Evolutionary conservation across 169 alveolate species (phyloP), one percentile per base, ranked within the genome.

Genomic region (Plasmodium knowlesi): DNA sequence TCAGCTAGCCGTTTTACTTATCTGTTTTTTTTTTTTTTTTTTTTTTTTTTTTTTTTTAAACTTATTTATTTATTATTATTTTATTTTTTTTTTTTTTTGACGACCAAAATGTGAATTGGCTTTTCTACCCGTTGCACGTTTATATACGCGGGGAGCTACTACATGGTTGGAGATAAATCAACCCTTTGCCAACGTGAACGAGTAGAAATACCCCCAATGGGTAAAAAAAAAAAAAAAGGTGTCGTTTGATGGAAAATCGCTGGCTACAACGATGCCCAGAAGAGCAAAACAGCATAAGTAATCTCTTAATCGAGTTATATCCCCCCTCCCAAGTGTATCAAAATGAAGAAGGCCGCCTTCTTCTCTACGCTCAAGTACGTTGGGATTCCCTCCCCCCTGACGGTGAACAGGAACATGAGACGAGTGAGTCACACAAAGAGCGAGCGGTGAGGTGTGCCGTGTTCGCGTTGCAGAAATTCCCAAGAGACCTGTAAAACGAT

Each of bases 351-450:
- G 76, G 76, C 34, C n/a, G 37, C 76, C 41, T 67, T 67, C 76
- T 67, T 67, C 76, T 67, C 76, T n/a, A 67, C 76, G 4, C 41
- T 67, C 19, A 67, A 67, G 5, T 67, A 67, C 76, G 76, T 67
- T 6, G 3, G 34, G 30, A 10, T 67, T 19, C 76, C 76, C 37
- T 22, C 76, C 76, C 76, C 76, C 41, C 12, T 67, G 76, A 67
- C 76, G 14, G n/a, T 67, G 19, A 67, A 67, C 76, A 67, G 76
- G 41, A 67, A 67, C 76, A 67, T 67, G 76, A 67, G 76, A 67
- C 30, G 76, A 25, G 76, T 67, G 37, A 67, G 76, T 25, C 8
- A 67, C 37, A 67, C 14, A 32, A 67, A 67, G 37, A n/a, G 76
- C 4, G n/a, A 67, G 25, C 61, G 22, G 61, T 22, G 61, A 50